Conservation (phyloP, 441 rosid species). For the Melastoma candidum region DNA sequence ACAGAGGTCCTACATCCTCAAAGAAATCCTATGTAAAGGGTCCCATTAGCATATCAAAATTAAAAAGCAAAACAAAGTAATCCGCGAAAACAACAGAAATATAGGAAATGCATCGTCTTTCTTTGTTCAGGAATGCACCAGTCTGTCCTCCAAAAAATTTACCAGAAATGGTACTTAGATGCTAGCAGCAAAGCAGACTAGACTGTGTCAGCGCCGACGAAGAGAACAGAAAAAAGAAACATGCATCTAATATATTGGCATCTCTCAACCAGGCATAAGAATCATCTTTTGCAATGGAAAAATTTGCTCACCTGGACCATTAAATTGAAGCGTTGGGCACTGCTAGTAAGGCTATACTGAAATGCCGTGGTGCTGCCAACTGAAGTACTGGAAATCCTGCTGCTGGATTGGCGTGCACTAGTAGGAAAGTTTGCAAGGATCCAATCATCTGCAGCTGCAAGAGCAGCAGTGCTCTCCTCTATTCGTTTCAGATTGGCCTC, state of each 20-base stretch:
- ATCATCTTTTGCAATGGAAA: neutral
- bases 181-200: too few relatives aligned
- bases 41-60: neutral
- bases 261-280: neutral
- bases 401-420: constrained; percentile 62
- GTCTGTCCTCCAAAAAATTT: too few relatives aligned
- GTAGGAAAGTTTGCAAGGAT: constrained; percentile 59
- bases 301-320: constrained; percentile 88
- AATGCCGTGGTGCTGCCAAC: constrained; percentile 35
- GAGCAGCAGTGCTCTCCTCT: constrained; percentile 96
- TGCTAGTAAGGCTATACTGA: constrained; percentile 86
- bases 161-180: too few relatives aligned
- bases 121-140: too few relatives aligned
- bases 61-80: neutral
- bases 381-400: constrained; percentile 45
- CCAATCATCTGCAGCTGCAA: constrained; percentile 99
- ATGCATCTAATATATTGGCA: too few relatives aligned
- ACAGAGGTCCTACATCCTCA: constrained; percentile 94
- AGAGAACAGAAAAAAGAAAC: too few relatives aligned
- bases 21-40: constrained; percentile 67
- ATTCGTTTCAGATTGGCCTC: constrained; percentile 93
- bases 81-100: neutral
- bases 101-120: neutral
- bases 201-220: too few relatives aligned
- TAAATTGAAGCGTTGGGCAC: constrained; percentile 93